phyloP scores from a whole-genome alignment of 495 filamentous ascomycete genomes.

The Cercophora sp. region DNA sequence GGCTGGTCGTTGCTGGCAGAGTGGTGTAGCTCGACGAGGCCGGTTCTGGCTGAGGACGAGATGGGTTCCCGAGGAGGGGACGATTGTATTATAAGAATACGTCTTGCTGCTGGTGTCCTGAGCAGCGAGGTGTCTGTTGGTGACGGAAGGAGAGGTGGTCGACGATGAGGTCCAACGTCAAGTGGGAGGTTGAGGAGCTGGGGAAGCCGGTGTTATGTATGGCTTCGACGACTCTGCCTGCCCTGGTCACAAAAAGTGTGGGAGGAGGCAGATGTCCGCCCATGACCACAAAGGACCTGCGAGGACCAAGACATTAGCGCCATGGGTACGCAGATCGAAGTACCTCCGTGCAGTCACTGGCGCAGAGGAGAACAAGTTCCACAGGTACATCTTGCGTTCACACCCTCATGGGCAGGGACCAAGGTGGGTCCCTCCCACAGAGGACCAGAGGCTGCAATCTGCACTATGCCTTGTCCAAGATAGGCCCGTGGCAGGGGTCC shows the following conservation, averaged over 20 bases:
- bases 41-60: background rate
- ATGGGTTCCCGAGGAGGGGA: constrained; percentile 13
- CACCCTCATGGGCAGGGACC: constrained; percentile 19
- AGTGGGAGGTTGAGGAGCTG: constrained; percentile 25
- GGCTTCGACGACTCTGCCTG: constrained; percentile 16
- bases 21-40: constrained; percentile 5
- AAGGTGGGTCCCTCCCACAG: constrained; percentile 24
- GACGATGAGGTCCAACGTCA: constrained; percentile 21
- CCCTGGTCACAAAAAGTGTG: constrained; percentile 24
- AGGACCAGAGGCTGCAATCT: constrained; percentile 27
- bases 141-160: constrained; percentile 24
- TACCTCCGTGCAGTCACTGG: constrained; percentile 18
- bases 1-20: background rate
- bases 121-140: constrained; percentile 16
- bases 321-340: constrained; percentile 20
- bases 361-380: background rate
- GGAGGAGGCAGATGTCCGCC: constrained; percentile 24
- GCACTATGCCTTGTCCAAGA: constrained; percentile 28
- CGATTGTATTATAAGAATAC: constrained; percentile 25
- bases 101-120: constrained; percentile 19
- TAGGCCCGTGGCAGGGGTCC: constrained; percentile 23
- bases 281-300: constrained; percentile 37
- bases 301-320: constrained; percentile 29
- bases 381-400: constrained; percentile 16
- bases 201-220: constrained; percentile 33